Conservation (phyloP, 345 rosid genomes). For the Triadica sebifera region DNA sequence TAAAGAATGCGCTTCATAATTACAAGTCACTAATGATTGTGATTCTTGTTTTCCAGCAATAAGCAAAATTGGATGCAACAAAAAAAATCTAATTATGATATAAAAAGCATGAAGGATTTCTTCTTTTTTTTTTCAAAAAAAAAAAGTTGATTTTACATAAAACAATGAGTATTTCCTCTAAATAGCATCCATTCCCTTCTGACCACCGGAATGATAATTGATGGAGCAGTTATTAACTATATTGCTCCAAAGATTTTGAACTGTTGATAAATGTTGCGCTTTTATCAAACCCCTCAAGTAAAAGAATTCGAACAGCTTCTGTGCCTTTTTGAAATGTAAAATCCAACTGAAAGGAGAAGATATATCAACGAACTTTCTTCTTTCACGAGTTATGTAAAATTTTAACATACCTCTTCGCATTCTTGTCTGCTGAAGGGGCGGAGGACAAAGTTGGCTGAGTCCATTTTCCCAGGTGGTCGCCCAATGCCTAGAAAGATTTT, state of each 20-base stretch:
- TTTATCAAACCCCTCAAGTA: conserved; percentile 70
- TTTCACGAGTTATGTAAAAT: background rate
- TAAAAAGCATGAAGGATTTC: background rate
- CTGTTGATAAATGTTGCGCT: conserved; percentile 84
- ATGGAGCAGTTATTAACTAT: conserved; percentile 2
- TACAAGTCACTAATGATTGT: too few species aligned
- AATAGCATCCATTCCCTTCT: too few species aligned
- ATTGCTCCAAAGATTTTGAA: conserved; percentile 57
- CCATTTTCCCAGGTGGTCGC: conserved; percentile 94
- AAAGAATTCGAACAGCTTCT: conserved; percentile 67
- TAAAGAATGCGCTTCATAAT: too few species aligned
- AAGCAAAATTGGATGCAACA: too few species aligned
- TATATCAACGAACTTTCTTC: background rate
- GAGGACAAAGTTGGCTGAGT: conserved; percentile 66
- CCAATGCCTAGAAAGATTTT: conserved; percentile 66
- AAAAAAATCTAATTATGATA: background rate
- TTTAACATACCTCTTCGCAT: conserved; percentile 58
- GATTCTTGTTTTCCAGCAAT: too few species aligned
- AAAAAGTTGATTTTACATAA: background rate
- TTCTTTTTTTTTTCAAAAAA: background rate
- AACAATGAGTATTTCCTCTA: background rate
- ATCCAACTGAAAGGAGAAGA: conserved; percentile 57
- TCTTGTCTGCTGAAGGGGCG: conserved; percentile 74
- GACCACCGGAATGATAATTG: background rate
- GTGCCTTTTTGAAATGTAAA: conserved; percentile 61